phyloP scores from a whole-genome alignment of 495 filamentous ascomycete species.

The Penicillium coffeae region DNA sequence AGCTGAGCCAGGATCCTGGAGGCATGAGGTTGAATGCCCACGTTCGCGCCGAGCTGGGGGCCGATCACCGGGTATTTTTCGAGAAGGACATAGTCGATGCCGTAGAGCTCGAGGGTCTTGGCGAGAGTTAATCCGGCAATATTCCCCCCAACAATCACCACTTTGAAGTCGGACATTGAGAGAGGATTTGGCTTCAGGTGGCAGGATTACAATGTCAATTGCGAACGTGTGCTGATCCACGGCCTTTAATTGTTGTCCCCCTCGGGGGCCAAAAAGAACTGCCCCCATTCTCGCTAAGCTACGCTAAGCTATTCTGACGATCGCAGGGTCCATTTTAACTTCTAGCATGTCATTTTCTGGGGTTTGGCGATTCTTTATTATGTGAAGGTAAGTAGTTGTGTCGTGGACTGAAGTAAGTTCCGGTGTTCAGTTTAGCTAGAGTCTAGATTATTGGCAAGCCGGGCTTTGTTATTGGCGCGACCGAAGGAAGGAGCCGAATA shows the following conservation, averaged over 20 bases:
- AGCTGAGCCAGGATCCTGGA: slow-evolving; percentile 46
- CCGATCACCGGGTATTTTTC: slow-evolving; percentile 33
- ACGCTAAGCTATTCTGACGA: too few relatives aligned
- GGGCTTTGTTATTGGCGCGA: too few relatives aligned
- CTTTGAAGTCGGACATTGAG: slow-evolving; percentile 11
- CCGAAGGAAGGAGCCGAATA: too few relatives aligned
- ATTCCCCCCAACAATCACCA: slow-evolving; percentile 49
- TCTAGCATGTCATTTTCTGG: too few relatives aligned
- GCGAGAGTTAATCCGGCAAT: slow-evolving; percentile 46
- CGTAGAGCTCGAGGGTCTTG: slow-evolving; percentile 34
- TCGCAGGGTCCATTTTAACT: background rate
- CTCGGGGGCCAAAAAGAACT: background rate
- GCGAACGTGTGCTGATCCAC: background rate
- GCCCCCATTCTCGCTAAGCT: background rate
- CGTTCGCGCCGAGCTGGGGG: slow-evolving; percentile 33
- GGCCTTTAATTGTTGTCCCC: background rate
- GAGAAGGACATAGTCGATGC: slow-evolving; percentile 49
- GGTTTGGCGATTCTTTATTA: too few relatives aligned
- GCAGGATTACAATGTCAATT: background rate
- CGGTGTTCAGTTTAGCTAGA: too few relatives aligned
- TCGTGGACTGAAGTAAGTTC: too few relatives aligned
- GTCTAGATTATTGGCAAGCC: too few relatives aligned
- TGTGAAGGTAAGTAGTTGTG: too few relatives aligned
- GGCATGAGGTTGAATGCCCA: slow-evolving; percentile 28
- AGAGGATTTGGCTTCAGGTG: background rate